These are phyloP conservation scores for Coniochaeta ligniaria DNA, from an alignment of 2,329 filamentous ascomycete genomes.

Conservation along the genomic window DNA sequence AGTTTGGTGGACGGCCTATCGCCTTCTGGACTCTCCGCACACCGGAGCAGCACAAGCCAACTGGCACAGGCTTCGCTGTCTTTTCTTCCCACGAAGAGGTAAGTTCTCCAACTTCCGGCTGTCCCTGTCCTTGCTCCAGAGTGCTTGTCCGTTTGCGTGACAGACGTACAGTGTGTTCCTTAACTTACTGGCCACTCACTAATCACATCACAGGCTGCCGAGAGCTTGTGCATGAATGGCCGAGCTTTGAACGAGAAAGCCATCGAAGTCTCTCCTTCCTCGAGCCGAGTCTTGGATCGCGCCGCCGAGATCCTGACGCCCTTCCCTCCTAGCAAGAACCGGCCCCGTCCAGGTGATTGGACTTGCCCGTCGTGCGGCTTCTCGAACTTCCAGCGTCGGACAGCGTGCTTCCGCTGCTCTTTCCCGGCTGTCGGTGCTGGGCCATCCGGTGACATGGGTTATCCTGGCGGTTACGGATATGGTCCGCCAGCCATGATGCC, in stretches of 20 bases:
- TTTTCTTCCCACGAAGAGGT: constrained; percentile 99
- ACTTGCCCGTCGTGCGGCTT: constrained; percentile 98
- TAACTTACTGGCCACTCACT: not conserved
- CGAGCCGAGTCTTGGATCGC: constrained; percentile 91
- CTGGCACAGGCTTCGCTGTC: constrained; percentile 93
- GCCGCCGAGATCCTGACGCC: constrained; percentile 93
- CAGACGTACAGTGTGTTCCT: not conserved
- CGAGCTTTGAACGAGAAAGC: constrained; percentile 97
- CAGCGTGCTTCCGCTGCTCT: constrained; percentile 97
- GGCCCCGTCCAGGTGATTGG: constrained; percentile 95
- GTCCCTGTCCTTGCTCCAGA: not conserved
- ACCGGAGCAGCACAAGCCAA: constrained; percentile 99
- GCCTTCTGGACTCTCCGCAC: constrained; percentile 98
- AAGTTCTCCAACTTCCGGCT: constrained; percentile 27
- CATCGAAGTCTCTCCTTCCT: constrained; percentile 96
- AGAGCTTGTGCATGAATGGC: constrained; percentile 98
- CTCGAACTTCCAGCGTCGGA: constrained; percentile 98
- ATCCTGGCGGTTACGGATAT: constrained; percentile 56
- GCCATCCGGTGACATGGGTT: constrained; percentile 55
- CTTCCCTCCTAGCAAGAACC: constrained; percentile 97
- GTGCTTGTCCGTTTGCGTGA: not conserved
- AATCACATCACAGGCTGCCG: constrained; percentile 62
- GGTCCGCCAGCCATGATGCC: constrained; percentile 77
- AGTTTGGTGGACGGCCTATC: constrained; percentile 95
- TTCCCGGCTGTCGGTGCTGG: constrained; percentile 89